Evolutionary conservation across 179 eudicot species (phyloP), one percentile per base, ranked within the genome.

Genomic region (Nepenthes alata): DNA sequence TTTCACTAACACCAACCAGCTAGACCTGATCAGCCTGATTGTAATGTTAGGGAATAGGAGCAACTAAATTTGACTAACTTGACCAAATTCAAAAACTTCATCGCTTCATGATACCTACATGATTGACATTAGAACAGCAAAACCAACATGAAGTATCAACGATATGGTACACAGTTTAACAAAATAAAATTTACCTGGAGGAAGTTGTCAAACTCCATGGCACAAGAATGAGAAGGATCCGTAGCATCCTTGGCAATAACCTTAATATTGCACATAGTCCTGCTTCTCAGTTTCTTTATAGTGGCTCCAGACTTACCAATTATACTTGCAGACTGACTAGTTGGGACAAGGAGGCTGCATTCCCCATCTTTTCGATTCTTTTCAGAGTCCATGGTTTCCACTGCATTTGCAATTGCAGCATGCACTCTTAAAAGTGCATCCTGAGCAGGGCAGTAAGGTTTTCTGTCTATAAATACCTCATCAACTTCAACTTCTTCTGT

Each of bases 131-230:
- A 25, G 25, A 25, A 25, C 25, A 25, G 25, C 25, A 25, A 25
- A 25, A 25, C 25, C 25, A 0, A 25, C 25, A 25, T 0, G 25
- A 25, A 25, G 25, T 25, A 25, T 25, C 25, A 25, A 25, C 25
- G 25, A 25, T 25, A 25, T 25, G 25, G 25, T 25, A 25, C 25
- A 25, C 25, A 25, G 25, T 6, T 34, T 16, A 39, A 61, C 1
- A 63, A 11, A 64, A 52, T 47, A 39, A 63, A 67, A 39, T 39
- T 25, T 25, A 94, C 99, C 96, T 71, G 77, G 55, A 90, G 74
- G 81, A 94, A 87, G 78, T 90, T 94, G 79, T 94, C 97, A 63
- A 87, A 94, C 36, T 82, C 87, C 89, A 87, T 70, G 45, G 94
- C 99, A 78, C 94, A 87, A 1, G 91, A 82, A 83, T 94, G 97